A percentile compares a stretch with the other conserved stretches of the same genome.
Conservation (phyloP, 2,329 filamentous ascomycete genomes). For the Ophiosphaerella korrae region DNA sequence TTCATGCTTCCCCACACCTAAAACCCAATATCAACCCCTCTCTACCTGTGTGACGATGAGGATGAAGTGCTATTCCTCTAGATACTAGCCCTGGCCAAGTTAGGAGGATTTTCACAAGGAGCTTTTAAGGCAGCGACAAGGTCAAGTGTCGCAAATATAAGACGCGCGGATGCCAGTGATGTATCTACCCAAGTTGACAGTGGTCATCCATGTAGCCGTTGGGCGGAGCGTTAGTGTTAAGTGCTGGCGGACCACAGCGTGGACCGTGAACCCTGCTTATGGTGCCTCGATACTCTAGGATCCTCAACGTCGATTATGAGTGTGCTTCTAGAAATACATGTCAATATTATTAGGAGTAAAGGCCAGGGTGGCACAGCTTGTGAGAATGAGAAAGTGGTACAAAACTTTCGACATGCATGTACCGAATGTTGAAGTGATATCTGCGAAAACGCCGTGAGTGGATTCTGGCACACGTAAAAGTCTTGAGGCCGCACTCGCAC, state of each 20-base stretch:
- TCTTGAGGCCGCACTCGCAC: conserved; percentile 30
- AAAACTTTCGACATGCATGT: conserved; percentile 32
- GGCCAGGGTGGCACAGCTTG: conserved; percentile 39
- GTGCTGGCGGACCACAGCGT: conserved; percentile 29
- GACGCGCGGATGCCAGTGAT: conserved; percentile 15
- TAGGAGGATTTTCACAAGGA: conserved; percentile 15
- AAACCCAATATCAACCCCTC: conserved; percentile 5
- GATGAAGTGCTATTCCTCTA: conserved; percentile 18
- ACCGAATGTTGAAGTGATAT: conserved; percentile 23
- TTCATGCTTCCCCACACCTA: conserved; percentile 1
- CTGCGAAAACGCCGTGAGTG: conserved; percentile 27
- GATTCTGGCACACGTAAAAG: conserved; percentile 18
- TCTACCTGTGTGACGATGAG: conserved; percentile 8
- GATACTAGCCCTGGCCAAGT: conserved; percentile 12
- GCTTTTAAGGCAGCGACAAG: conserved; percentile 17
- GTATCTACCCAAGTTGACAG: conserved; percentile 20
- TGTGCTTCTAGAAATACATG: conserved; percentile 32
- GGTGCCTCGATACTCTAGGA: conserved; percentile 18
- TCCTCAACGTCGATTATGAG: conserved; percentile 26
- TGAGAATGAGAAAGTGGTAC: conserved; percentile 35
- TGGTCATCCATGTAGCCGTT: conserved; percentile 26
- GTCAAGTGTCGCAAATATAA: conserved; percentile 27
- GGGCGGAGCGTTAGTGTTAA: conserved; percentile 30
- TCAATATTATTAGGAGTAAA: conserved; percentile 37
- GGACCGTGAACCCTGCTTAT: conserved; percentile 29